Evolutionary conservation across 768 basidiomycete genomes (phyloP), one percentile per base, ranked within the genome.

Genomic region (Chalciporus piperatus): DNA sequence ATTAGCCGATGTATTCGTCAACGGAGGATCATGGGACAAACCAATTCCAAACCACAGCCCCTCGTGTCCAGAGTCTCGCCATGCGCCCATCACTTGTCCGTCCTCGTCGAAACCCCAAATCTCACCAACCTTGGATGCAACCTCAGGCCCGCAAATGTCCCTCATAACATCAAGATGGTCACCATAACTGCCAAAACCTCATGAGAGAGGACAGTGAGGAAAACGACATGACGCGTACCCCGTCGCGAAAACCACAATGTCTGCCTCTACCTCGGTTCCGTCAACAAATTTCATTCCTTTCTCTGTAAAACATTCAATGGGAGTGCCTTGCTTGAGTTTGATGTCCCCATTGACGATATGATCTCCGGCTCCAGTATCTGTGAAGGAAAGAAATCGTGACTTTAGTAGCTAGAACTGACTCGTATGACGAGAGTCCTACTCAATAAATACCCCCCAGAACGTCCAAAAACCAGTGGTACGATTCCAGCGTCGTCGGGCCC

Each of bases 81-180:
- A 58, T 30, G 45, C 67, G 0, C 76, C 75, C 8, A 72, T 65
- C 22, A 81, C 56, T 60, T 85, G 81, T 1, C 83, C 82, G 63
- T 88, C 81, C 27, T 72, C 67, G 58, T 83, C 73, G 28, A 84
- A 52, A 25, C 84, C 78, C 86, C 84, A 80, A 16, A 85, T 66
- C 16, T 73, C 66, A 44, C 75, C 69, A 52, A 82, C 67, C 52
- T 73, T 67, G 41, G 71, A 59, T 0, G 69, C 72, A 4, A 77
- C 57, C n/a, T 75, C 71, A 11, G 75, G 67, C 0, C 75, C 79
- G 28, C 78, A 74, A 11, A 85, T 68, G 19, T 65, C 58, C 39
- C 62, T 61, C 41, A 77, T 59, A 14, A 70, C 65, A 10, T 70
- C 64, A 20, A 65, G 63, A 3, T 74, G 60, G 56, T 78, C 70